Evolutionary conservation across 2,329 filamentous ascomycete genomes (phyloP).

Genomic region (Aspergillus tubingensis): DNA sequence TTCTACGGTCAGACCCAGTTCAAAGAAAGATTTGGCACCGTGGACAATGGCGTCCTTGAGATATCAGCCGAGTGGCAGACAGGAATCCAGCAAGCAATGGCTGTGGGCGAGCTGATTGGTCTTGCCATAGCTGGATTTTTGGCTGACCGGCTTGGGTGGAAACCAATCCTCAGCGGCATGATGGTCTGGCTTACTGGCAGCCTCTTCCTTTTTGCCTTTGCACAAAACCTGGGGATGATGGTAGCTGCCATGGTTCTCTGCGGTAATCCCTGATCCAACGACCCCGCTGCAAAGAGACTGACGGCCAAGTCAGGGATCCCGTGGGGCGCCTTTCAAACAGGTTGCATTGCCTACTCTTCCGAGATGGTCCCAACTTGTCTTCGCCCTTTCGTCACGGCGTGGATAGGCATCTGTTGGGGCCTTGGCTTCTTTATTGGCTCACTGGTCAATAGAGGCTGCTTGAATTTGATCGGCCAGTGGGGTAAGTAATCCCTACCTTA

Average conservation of each 20-base stretch:
- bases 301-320: no score
- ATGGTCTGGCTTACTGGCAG: not conserved
- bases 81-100: no score
- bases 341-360: not conserved
- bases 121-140: no score
- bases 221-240: not conserved
- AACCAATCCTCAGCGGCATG: no score
- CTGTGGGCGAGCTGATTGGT: no score
- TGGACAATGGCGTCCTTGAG: no score
- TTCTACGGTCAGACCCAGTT: no score
- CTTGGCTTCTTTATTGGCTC: not conserved
- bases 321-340: not conserved
- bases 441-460: not conserved
- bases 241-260: not conserved
- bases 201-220: not conserved
- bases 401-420: not conserved
- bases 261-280: not conserved
- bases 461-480: not conserved
- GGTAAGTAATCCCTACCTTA: no score
- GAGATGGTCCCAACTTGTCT: not conserved
- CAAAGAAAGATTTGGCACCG: no score
- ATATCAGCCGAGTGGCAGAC: no score
- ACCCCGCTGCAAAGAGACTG: no score
- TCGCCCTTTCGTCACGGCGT: not conserved
- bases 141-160: no score